phyloP scores from a whole-genome alignment of 257 asterid genomes.

The Rehmannia glutinosa region DNA sequence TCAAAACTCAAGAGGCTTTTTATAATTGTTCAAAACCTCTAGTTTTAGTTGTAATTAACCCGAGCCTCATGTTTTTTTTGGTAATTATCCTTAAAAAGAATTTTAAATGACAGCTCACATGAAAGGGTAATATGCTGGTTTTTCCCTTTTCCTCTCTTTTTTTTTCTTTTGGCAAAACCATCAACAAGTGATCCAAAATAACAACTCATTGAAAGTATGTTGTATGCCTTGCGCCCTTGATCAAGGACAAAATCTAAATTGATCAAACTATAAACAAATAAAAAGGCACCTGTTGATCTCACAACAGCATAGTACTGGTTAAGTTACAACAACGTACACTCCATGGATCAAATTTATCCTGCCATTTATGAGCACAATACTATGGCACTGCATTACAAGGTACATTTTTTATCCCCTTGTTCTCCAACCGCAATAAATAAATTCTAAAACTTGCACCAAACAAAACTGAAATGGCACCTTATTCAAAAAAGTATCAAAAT shows the following conservation, averaged over 20 bases:
- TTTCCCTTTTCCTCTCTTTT: too few species aligned
- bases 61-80: too few species aligned
- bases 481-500: slow-evolving; percentile 29
- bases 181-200: too few species aligned
- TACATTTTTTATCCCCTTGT: slow-evolving; percentile 8
- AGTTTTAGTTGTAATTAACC: too few species aligned
- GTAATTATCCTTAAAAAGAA: too few species aligned
- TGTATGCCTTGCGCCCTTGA: neutral
- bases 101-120: too few species aligned
- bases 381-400: slow-evolving; percentile 29
- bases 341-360: slow-evolving; percentile 22
- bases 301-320: slow-evolving; percentile 17
- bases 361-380: slow-evolving; percentile 69
- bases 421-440: slow-evolving; percentile 20
- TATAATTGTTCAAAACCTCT: too few species aligned
- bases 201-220: neutral
- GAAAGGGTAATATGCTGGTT: too few species aligned
- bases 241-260: neutral
- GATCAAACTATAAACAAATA: slow-evolving; percentile 18
- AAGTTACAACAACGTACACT: slow-evolving; percentile 25
- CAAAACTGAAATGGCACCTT: slow-evolving; percentile 27
- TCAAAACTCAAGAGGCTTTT: too few species aligned
- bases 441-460: slow-evolving; percentile 15
- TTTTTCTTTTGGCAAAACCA: too few species aligned
- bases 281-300: slow-evolving; percentile 26